phyloP scores from a whole-genome alignment of 208 protist species.

The Strigomonas galati region DNA sequence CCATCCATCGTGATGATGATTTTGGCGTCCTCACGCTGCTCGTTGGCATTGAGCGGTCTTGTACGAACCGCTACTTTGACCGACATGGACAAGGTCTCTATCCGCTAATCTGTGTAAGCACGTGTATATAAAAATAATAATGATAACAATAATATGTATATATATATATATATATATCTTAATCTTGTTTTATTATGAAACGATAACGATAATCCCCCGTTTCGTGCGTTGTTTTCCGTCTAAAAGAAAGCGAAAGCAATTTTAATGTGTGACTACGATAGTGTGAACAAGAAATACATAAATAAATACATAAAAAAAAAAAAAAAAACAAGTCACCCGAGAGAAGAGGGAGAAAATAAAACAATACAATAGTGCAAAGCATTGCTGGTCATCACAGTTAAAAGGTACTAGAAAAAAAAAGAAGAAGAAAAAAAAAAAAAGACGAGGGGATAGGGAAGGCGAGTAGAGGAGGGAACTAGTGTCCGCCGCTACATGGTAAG shows the following conservation, averaged over 20 bases:
- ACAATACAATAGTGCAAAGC: no score
- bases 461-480: no score
- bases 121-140: background rate
- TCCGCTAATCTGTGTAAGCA: background rate
- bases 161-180: background rate
- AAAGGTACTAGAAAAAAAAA: background rate
- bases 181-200: no score
- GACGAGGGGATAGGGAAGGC: no score
- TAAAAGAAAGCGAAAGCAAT: no score
- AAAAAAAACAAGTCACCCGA: no score
- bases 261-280: no score
- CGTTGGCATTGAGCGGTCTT: constrained; percentile 56
- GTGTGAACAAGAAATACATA: background rate
- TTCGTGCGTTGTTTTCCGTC: no score
- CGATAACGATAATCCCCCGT: no score
- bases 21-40: constrained; percentile 34
- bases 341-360: no score
- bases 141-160: background rate
- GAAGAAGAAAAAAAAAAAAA: background rate
- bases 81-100: constrained; percentile 48
- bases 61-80: constrained; percentile 80
- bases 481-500: no score
- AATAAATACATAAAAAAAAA: background rate
- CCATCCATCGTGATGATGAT: constrained; percentile 71
- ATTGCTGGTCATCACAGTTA: background rate